Evolutionary conservation across 2,329 filamentous ascomycete genomes (phyloP).

Genomic region (Sclerotinia minor): DNA sequence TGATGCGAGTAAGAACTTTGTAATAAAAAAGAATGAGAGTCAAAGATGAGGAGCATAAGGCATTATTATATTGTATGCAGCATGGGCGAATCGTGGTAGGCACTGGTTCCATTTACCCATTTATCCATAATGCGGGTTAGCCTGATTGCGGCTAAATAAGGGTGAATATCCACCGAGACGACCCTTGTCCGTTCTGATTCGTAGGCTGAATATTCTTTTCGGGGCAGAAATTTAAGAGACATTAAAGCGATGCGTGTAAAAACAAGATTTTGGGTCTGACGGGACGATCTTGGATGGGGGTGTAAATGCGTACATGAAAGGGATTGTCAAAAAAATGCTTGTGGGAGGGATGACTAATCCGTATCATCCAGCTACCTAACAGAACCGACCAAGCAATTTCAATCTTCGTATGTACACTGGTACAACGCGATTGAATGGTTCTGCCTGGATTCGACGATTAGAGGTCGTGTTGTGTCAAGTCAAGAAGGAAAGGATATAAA

Average conservation of each 20-base stretch:
- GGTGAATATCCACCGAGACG: slow-evolving; percentile 2
- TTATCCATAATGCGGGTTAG: slow-evolving; percentile 16
- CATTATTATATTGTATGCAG: slow-evolving; percentile 16
- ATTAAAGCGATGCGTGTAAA: background rate
- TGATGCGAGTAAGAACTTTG: background rate
- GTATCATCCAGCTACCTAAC: background rate
- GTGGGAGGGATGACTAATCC: no score
- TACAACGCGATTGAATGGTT: background rate
- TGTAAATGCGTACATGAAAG: no score
- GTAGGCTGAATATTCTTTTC: slow-evolving; percentile 2
- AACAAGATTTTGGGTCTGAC: background rate
- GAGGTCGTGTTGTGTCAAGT: background rate
- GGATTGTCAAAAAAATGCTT: no score
- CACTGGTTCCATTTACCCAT: slow-evolving; percentile 18
- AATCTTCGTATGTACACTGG: background rate
- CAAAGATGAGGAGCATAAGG: background rate
- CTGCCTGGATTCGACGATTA: no score
- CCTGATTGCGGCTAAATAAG: slow-evolving; percentile 19
- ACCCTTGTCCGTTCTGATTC: slow-evolving; percentile 15
- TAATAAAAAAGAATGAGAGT: background rate
- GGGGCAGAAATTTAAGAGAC: background rate
- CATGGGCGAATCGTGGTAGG: background rate
- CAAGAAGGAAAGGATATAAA: background rate
- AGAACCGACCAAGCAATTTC: background rate
- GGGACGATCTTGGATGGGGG: no score